Evolutionary conservation across 2,329 filamentous ascomycete species (phyloP).

Genomic region (Arthroderma sp.): DNA sequence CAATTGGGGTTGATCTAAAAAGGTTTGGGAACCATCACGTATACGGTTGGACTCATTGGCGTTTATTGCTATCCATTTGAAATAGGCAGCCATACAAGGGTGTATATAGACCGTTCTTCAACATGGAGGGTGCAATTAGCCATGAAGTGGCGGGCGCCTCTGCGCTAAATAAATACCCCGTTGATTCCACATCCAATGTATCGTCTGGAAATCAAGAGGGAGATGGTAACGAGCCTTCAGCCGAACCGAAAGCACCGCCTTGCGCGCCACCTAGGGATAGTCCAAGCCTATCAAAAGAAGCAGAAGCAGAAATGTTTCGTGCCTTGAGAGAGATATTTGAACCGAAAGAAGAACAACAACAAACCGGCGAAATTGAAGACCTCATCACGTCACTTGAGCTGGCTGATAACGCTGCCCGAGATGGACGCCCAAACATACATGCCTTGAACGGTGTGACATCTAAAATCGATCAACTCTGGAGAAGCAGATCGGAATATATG

Average conservation of each 20-base stretch:
- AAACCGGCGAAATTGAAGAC: slow-evolving; percentile 16
- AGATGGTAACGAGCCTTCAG: no score
- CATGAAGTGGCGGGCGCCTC: no score
- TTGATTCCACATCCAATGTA: no score
- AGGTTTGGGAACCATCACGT: no score
- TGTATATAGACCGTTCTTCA: no score
- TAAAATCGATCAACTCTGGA: slow-evolving; percentile 25
- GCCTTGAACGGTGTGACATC: slow-evolving; percentile 17
- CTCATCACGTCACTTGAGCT: slow-evolving; percentile 20
- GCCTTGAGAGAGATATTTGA: slow-evolving; percentile 21
- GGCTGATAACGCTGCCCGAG: slow-evolving; percentile 15
- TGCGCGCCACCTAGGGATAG: slow-evolving; percentile 11
- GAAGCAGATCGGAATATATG: slow-evolving; percentile 23
- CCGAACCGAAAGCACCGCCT: slow-evolving; percentile 8
- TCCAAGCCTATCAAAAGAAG: slow-evolving; percentile 13
- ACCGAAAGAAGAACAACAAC: slow-evolving; percentile 13
- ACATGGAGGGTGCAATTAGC: no score
- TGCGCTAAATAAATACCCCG: no score
- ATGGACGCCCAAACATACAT: slow-evolving; percentile 13
- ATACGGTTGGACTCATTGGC: no score
- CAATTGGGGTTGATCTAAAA: no score
- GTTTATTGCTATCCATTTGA: no score
- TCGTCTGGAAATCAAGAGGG: no score
- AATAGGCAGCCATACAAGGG: no score
- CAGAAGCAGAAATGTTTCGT: slow-evolving; percentile 23